These are phyloP conservation scores for Saccharomyces kudriavzevii DNA, from an alignment of 805 yeast species.

Conservation along the genomic window DNA sequence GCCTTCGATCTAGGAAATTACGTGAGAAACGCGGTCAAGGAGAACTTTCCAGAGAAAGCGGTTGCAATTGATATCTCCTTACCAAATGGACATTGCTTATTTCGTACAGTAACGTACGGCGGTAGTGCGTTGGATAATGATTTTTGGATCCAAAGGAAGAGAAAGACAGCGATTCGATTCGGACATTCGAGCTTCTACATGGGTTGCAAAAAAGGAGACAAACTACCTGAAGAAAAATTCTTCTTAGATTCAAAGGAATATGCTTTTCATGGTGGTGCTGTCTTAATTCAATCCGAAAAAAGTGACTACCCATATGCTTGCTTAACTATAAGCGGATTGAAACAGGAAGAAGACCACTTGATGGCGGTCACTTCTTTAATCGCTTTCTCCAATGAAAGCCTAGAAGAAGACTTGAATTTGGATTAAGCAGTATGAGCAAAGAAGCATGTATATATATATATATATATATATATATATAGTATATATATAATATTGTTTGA, in stretches of 20 bases:
- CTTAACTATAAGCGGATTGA: conserved; percentile 48
- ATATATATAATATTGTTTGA: background rate
- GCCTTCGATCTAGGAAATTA: conserved; percentile 42
- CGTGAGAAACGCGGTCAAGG: conserved; percentile 33
- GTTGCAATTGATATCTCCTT: conserved; percentile 43
- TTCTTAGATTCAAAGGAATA: conserved; percentile 37
- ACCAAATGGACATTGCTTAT: conserved; percentile 39
- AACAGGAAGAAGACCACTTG: conserved; percentile 47
- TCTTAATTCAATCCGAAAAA: conserved; percentile 37
- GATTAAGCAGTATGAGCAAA: conserved; percentile 6
- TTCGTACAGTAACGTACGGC: conserved; percentile 33
- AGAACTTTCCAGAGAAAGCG: conserved; percentile 27
- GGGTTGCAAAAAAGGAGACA: conserved; percentile 36
- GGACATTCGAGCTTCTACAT: conserved; percentile 41
- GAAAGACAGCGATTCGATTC: conserved; percentile 40
- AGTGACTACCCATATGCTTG: conserved; percentile 37
- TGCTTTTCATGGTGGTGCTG: conserved; percentile 51
- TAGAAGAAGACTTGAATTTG: conserved; percentile 12
- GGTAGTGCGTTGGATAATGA: conserved; percentile 45
- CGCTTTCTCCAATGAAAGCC: conserved; percentile 10
- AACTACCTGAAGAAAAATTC: conserved; percentile 33
- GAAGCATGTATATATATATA: too few relatives aligned
- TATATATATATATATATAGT: too few relatives aligned
- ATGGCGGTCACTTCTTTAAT: conserved; percentile 30
- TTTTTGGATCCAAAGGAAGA: conserved; percentile 44